Conservation (phyloP, 257 asterid species). For the Solanum etuberosum region DNA sequence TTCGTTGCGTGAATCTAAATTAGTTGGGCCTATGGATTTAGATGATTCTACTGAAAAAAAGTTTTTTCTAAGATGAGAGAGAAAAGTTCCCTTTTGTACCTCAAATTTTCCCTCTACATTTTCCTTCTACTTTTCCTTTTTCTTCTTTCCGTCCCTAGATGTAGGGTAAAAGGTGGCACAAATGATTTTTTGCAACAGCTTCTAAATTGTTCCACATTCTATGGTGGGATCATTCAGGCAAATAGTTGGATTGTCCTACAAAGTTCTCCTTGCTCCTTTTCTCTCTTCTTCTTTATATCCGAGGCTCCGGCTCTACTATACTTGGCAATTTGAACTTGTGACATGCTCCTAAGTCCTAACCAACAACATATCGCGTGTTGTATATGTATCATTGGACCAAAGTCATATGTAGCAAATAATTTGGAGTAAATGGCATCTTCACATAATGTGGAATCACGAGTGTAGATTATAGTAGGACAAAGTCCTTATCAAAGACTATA, state of each 20-base stretch:
- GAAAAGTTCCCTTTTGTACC: background rate
- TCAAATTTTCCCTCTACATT: background rate
- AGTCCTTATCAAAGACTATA: background rate
- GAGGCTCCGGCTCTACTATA: background rate
- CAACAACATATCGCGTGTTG: background rate
- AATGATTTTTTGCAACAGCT: background rate
- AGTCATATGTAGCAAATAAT: background rate
- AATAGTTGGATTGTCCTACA: background rate
- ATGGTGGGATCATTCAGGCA: background rate
- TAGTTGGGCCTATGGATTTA: background rate
- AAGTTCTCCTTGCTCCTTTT: background rate
- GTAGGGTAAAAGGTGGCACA: background rate
- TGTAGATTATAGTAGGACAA: background rate
- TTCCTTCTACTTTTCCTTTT: background rate
- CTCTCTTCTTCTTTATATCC: background rate
- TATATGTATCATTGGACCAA: background rate
- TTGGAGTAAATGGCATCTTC: background rate
- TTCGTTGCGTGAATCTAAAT: background rate
- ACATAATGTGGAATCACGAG: background rate
- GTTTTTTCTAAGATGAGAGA: background rate
- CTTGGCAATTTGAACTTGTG: background rate
- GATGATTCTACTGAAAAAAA: background rate
- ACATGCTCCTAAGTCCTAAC: background rate
- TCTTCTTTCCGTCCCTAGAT: background rate
- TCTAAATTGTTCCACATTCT: background rate